Evolutionary conservation across 371 early-diverging fungal species (phyloP), one percentile per base, ranked within the genome.

Genomic region (Mucor racemosus): DNA sequence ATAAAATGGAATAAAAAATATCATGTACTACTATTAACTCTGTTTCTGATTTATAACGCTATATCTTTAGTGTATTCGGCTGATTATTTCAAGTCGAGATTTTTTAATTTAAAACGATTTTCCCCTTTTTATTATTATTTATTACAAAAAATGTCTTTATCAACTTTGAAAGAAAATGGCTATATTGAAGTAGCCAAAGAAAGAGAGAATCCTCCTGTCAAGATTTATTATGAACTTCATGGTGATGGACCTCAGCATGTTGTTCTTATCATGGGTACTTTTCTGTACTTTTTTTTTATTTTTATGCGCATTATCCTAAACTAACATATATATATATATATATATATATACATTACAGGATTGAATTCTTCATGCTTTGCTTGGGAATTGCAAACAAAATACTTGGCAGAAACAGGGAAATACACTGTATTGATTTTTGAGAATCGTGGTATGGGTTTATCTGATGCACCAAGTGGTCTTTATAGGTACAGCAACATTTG

Each of bases 341-440:
- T n/a, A n/a, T n/a, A 11, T 7, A 60, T 15, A 26, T 39, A 26
- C 10, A 21, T 15, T 3, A 39, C 33, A 68, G 86, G 76, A 31
- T 67, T 71, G 58, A 82, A 81, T 11, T 62, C 76, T 60, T 76
- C 74, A 58, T 85, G 88, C 76, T 72, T 76, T 38, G 66, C 60
- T 34, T 77, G 81, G 86, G 62, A 81, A 68, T 26, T 79, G 68
- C 77, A 78, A 74, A 81, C 87, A 0, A 77, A 83, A 41, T 84
- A 82, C 65, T 83, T 91, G 64, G 84, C 85, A 14, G 41, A 62
- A 7, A 78, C 80, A 33, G 78, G 77, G 11, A 86, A 85, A 26
- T 91, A 85, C 70, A 86, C 87, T 14, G 81, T 91, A 0, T 85
- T 90, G 58, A 85, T 90, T 15, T 88, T 91, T 66, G 93, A 93